Evolutionary conservation across 495 filamentous ascomycete genomes (phyloP).

Genomic region (Podospora pseudocomata): DNA sequence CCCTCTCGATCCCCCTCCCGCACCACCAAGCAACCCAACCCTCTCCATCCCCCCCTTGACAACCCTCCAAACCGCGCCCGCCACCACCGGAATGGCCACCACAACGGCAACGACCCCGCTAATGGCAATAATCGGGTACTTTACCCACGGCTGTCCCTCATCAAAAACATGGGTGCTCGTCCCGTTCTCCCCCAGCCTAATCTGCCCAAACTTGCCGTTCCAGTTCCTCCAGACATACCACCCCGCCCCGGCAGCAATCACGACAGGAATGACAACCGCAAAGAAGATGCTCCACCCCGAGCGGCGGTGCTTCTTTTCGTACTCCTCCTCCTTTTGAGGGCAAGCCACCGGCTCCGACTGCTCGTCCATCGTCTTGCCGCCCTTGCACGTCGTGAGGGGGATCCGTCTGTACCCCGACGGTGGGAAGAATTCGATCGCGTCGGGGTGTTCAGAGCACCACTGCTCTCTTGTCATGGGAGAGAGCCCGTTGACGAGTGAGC

Average conservation of each 20-base stretch:
- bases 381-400: slow-evolving; percentile 78
- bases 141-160: slow-evolving; percentile 65
- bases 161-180: slow-evolving; percentile 41
- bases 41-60: slow-evolving; percentile 45
- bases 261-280: slow-evolving; percentile 69
- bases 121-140: slow-evolving; percentile 63
- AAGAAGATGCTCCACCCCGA: slow-evolving; percentile 80
- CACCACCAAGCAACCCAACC: slow-evolving; percentile 34
- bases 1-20: slow-evolving; percentile 35
- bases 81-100: slow-evolving; percentile 72
- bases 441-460: slow-evolving; percentile 64
- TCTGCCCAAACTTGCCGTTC: slow-evolving; percentile 86
- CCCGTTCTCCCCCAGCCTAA: slow-evolving; percentile 69
- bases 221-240: slow-evolving; percentile 85
- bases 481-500: slow-evolving; percentile 68
- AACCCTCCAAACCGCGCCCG: slow-evolving; percentile 62
- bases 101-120: slow-evolving; percentile 68
- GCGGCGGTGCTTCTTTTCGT: slow-evolving; percentile 60
- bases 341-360: slow-evolving; percentile 56
- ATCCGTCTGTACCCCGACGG: slow-evolving; percentile 89
- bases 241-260: slow-evolving; percentile 63
- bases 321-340: slow-evolving; percentile 73
- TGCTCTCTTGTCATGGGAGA: slow-evolving; percentile 58
- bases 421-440: slow-evolving; percentile 67
- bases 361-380: slow-evolving; percentile 68